A percentile compares a stretch with the other conserved stretches of the same genome.
Evolutionary conservation across 345 rosid species (phyloP).

Genomic region (Garcia nutans): DNA sequence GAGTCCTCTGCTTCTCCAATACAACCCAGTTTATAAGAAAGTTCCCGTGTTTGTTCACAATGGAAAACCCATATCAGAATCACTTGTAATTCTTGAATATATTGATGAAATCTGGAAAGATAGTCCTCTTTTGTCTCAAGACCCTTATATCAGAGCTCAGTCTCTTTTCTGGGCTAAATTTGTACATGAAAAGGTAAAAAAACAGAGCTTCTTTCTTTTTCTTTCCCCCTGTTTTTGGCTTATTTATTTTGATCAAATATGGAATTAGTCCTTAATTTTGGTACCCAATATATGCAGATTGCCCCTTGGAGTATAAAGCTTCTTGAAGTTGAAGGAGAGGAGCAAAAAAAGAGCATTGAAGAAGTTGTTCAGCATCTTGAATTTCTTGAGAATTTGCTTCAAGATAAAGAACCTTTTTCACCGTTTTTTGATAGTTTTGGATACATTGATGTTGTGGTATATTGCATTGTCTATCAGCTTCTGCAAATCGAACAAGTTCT

Average conservation of each 20-base stretch:
- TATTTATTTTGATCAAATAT: no score
- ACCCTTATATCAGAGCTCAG: background rate
- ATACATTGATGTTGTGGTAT: slow-evolving; percentile 7
- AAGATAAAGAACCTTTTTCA: slow-evolving; percentile 6
- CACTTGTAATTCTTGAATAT: slow-evolving; percentile 7
- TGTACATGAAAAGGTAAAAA: slow-evolving; percentile 8
- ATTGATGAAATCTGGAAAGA: background rate
- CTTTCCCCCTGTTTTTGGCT: no score
- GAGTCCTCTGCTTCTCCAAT: background rate
- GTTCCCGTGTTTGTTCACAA: background rate
- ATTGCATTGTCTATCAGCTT: background rate
- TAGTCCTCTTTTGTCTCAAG: background rate
- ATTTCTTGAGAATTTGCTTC: slow-evolving; percentile 14
- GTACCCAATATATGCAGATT: background rate
- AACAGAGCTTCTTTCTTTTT: no score
- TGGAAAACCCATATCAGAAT: background rate
- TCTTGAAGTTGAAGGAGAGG: background rate
- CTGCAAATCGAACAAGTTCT: background rate
- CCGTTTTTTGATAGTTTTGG: slow-evolving; percentile 11
- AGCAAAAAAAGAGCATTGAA: background rate
- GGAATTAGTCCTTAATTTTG: background rate
- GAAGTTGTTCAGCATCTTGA: background rate
- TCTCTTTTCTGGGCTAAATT: slow-evolving; percentile 20
- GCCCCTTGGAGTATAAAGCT: background rate
- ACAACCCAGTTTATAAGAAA: background rate